Conservation (phyloP, 1,284 basidiomycete genomes). For the Apiotrichum sp. region DNA sequence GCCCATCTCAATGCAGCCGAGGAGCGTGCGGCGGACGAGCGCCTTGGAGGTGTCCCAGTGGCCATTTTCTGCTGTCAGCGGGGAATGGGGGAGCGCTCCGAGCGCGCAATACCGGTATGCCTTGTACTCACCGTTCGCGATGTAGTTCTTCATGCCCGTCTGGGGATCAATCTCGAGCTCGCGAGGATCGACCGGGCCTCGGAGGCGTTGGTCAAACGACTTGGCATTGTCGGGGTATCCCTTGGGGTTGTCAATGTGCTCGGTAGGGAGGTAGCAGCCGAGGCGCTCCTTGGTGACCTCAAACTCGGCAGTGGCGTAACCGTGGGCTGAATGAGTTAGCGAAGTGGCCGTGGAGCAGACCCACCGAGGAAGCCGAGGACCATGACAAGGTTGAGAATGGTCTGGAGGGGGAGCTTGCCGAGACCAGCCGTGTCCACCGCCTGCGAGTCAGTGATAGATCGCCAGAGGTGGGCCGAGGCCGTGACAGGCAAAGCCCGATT, state of each 20-base stretch:
- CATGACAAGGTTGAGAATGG: conserved; percentile 82
- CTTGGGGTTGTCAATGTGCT: conserved; percentile 80
- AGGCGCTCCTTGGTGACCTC: conserved; percentile 83
- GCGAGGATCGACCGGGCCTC: conserved; percentile 65
- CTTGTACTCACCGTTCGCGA: conserved; percentile 62
- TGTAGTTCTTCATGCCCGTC: conserved; percentile 95
- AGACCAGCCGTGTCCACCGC: conserved; percentile 77
- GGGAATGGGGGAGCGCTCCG: not conserved
- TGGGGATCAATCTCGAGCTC: conserved; percentile 80
- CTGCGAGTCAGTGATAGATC: conserved; percentile 39
- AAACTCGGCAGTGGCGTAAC: conserved; percentile 57
- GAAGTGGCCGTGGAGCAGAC: not conserved
- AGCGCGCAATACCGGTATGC: no score
- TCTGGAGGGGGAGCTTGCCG: conserved; percentile 63
- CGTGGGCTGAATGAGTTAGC: conserved; percentile 7
- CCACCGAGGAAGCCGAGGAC: conserved; percentile 64
- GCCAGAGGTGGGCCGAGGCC: not conserved
- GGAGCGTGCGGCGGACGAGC: conserved; percentile 70
- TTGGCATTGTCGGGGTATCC: conserved; percentile 80
- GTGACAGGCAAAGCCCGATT: not conserved
- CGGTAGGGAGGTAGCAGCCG: conserved; percentile 77
- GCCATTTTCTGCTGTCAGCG: conserved; percentile 54
- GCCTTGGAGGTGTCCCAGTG: conserved; percentile 83
- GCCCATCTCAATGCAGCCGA: conserved; percentile 60
- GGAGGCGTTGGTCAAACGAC: conserved; percentile 66